Base-by-base conservation (phyloP, 2,329 filamentous ascomycete species). In the Aspergillus bombycis region DNA sequence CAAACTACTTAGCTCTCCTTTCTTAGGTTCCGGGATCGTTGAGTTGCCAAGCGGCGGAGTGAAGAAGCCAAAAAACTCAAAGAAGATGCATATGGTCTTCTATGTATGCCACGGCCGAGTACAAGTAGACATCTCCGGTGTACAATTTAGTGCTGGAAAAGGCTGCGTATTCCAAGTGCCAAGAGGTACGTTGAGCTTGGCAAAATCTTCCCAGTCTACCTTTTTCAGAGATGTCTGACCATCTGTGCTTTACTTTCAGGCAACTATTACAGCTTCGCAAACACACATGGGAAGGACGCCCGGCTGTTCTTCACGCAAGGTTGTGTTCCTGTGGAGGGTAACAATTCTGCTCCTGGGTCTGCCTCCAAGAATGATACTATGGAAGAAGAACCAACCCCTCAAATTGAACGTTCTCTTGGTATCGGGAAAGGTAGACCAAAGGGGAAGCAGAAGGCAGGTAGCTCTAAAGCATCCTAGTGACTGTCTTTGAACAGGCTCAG, bases 21-120 rank as follows among this genome's bases (percentile, higher is more conserved):
- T 97, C 78, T 92, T 98, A 77, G 94, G 93, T 38, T 90, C 91
- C 11, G 95, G 95, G 19, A 86, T 98, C 58, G 91, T 99, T 43
- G 94, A 98, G 72, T 82, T 99, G 57, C 92, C 93, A 7, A 89
- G 92, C 0, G 90, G 91, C 2, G 88, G 91, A 36, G 88, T 91
- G 74, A 99, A 99, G 83, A 88, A 89, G 70, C 87, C 90, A 56
- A 98, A 98, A 84, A 98, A 97, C 78, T 91, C 91, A 41, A 86
- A 94, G 66, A 94, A 91, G 81, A 98, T 97, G 92, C 93, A 97
- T 75, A 95, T 99, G 90, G 89, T 91, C 1, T 98, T 98, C 78
- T 97, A 96, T 71, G 91, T 99, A 34, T 90, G 93, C 70, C 86
- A 87, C 52, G 95, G 95, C 26, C 89, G 91, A 67, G 93, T 97